Base-by-base conservation (phyloP, 768 basidiomycete species). In the Tylopilus subfusipes region DNA sequence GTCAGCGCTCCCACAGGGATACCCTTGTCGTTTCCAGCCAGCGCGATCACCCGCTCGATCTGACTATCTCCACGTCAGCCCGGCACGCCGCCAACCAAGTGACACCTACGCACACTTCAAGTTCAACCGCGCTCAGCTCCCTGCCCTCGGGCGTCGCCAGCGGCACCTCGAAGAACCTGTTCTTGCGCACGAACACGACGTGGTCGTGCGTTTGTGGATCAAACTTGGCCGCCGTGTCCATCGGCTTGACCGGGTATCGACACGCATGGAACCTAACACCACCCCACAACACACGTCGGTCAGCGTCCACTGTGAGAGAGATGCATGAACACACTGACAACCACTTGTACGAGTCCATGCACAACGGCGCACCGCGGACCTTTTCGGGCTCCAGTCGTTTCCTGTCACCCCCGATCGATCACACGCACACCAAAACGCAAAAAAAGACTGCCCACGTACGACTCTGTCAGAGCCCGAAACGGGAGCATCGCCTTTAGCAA, bases 331-430 rank as follows among this genome's bases (percentile, higher is more conserved):
- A 2, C 16, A 59, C 85, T 72, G 62, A 87, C 78, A 98, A 78
- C 87, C 93, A 96, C 69, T 93, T 86, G 81, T 96, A 97, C n/a
- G 92, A 92, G 0, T 76, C 77, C 92, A 96, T 97, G 72, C 88
- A 88, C 9, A 98, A 76, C 2, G 97, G 93, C 16, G 75, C 75
- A 22, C 82, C 85, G 52, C 82, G 80, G 22, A 88, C 80, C 70
- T 83, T 93, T 64, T 99, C 96, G 1, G 96, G 95, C 69, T 93
- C 92, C 22, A 98, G 80, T 43, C 79, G 76, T 55, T 86, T 80
- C 58, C 88, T 91, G 55, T 54, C 45, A 16, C 25, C 21, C 11
- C 21, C 21, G 39, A 27, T 29, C 48, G 24, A 40, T 40, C 38
- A 30, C n/a, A 18, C 24, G 4, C 36, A 14, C 27, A 48, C 30